Conservation (phyloP, 495 filamentous ascomycete species). For the Tuber indicum region DNA sequence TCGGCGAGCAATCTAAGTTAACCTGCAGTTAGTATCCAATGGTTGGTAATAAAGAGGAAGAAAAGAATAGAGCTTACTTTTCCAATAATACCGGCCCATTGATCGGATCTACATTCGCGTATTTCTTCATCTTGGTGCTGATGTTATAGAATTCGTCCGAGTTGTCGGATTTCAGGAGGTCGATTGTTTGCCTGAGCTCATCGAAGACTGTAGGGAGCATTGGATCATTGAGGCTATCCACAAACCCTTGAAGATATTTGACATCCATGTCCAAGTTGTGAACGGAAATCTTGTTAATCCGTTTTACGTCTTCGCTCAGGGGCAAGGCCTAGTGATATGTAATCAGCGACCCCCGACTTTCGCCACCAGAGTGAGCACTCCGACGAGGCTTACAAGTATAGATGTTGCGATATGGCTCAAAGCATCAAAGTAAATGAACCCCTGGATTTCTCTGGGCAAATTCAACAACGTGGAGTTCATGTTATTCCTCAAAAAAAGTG, state of each 20-base stretch:
- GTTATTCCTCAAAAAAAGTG: too few relatives aligned
- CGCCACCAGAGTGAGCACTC: too few relatives aligned
- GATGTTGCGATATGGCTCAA: too few relatives aligned
- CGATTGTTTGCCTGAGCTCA: slow-evolving; percentile 79
- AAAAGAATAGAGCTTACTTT: slow-evolving; percentile 54
- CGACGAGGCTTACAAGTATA: too few relatives aligned
- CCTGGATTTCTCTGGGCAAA: too few relatives aligned
- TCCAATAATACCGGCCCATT: slow-evolving; percentile 77
- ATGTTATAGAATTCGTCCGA: slow-evolving; percentile 89
- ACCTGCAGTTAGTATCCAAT: background rate
- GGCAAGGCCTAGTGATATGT: too few relatives aligned
- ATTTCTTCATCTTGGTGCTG: slow-evolving; percentile 75
- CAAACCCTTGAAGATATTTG: slow-evolving; percentile 70
- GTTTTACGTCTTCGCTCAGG: too few relatives aligned
- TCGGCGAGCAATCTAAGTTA: background rate
- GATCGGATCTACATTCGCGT: slow-evolving; percentile 75
- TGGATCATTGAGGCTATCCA: slow-evolving; percentile 65
- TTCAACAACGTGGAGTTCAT: too few relatives aligned
- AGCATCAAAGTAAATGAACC: too few relatives aligned
- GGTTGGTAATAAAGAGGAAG: background rate
- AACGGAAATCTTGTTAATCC: too few relatives aligned
- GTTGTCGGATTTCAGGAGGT: slow-evolving; percentile 75
- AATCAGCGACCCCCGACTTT: too few relatives aligned
- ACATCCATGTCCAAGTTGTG: slow-evolving; percentile 64
- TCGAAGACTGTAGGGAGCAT: slow-evolving; percentile 62